phyloP scores from a whole-genome alignment of 192 early-diverging fungal genomes.

The Lobosporangium transversale region DNA sequence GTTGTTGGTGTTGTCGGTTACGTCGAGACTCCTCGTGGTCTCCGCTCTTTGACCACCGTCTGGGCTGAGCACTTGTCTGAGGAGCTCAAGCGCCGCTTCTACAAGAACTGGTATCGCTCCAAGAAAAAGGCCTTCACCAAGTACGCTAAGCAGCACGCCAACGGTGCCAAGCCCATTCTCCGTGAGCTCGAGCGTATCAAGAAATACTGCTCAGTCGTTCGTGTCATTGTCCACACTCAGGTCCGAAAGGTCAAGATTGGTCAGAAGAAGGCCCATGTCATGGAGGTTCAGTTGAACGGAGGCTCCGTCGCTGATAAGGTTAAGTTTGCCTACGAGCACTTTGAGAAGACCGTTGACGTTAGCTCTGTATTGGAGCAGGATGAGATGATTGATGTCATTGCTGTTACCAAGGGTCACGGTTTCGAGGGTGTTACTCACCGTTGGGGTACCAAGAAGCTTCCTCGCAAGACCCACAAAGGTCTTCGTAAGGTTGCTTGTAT shows the following conservation, averaged over 20 bases:
- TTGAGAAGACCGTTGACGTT: constrained; percentile 95
- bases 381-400: constrained; percentile 99
- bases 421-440: constrained; percentile 98
- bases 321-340: constrained; percentile 96
- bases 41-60: constrained; percentile 98
- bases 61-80: constrained; percentile 99
- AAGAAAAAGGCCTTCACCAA: constrained; percentile 99
- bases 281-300: constrained; percentile 99
- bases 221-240: constrained; percentile 98
- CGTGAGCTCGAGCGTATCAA: constrained; percentile 97
- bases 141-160: constrained; percentile 97
- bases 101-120: constrained; percentile 99
- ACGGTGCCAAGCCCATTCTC: constrained; percentile 86
- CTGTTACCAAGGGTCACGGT: constrained; percentile 99
- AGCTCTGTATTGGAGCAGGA: constrained; percentile 95
- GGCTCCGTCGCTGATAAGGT: constrained; percentile 97
- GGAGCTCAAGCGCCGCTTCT: constrained; percentile 99
- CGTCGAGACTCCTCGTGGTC: constrained; percentile 98
- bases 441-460: constrained; percentile 99
- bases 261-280: constrained; percentile 99
- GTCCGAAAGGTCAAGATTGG: constrained; percentile 93
- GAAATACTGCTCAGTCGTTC: constrained; percentile 99
- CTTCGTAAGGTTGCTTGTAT: constrained; percentile 99
- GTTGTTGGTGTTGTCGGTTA: constrained; percentile 99
- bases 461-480: constrained; percentile 99